These are phyloP conservation scores for Sanghuangporus sanghuang DNA, from an alignment of 1,284 basidiomycete species.

Conservation along the genomic window DNA sequence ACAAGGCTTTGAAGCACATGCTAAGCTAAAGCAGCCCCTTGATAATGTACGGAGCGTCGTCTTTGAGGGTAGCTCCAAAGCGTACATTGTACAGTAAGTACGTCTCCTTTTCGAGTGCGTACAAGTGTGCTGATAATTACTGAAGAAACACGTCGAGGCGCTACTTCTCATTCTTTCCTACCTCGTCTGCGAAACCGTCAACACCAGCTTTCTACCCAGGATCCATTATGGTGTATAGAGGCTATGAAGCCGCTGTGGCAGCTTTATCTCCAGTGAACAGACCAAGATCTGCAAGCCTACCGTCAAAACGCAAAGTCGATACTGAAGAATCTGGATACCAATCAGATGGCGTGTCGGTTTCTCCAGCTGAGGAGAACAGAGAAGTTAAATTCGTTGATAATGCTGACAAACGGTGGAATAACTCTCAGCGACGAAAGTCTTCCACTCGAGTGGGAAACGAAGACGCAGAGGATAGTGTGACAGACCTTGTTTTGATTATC, in stretches of 20 bases:
- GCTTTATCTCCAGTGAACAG: constrained; percentile 1
- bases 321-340: constrained; percentile 7
- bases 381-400: constrained; percentile 6
- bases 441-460: constrained; percentile 15
- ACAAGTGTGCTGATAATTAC: neutral
- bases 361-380: neutral
- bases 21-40: constrained; percentile 42
- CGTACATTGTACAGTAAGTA: constrained; percentile 35
- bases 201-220: constrained; percentile 12
- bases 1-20: constrained; percentile 39
- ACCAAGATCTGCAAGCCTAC: constrained; percentile 9
- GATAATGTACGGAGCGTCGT: constrained; percentile 36
- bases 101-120: neutral
- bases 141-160: constrained; percentile 11
- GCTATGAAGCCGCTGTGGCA: constrained; percentile 31
- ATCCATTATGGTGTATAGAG: constrained; percentile 35
- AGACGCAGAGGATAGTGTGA: constrained; percentile 31
- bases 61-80: constrained; percentile 39
- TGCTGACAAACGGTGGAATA: neutral
- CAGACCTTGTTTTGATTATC: constrained; percentile 40
- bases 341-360: neutral
- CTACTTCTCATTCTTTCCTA: constrained; percentile 12
- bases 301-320: constrained; percentile 8
- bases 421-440: neutral
- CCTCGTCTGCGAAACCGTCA: constrained; percentile 6